phyloP scores from a whole-genome alignment of 164 flowering plant species.

The Nymphaea colorata region DNA sequence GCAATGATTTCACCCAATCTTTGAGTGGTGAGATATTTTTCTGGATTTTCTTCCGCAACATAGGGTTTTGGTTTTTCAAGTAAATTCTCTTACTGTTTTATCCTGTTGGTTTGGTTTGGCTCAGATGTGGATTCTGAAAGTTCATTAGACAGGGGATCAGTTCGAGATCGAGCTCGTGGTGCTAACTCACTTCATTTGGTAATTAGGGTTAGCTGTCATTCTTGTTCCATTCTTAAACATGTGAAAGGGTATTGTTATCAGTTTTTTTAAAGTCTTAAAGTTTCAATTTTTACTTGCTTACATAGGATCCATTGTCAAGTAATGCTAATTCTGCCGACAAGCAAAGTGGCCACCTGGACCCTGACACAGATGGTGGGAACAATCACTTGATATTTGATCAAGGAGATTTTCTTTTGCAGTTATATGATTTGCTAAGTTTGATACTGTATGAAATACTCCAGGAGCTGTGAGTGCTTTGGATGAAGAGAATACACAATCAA shows the following conservation, averaged over 20 bases:
- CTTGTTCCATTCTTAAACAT: too few relatives aligned
- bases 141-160: slow-evolving; percentile 13
- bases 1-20: slow-evolving; percentile 16
- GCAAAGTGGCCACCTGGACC: slow-evolving; percentile 22
- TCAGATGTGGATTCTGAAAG: slow-evolving; percentile 33
- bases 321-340: slow-evolving; percentile 9
- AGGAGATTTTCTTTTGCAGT: background rate
- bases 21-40: slow-evolving; percentile 23
- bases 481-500: slow-evolving; percentile 23
- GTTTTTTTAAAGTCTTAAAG: background rate
- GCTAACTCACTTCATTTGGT: too few relatives aligned
- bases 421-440: background rate
- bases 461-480: slow-evolving; percentile 30
- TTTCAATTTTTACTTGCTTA: background rate
- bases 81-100: background rate
- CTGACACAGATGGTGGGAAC: slow-evolving; percentile 49
- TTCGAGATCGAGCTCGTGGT: too few relatives aligned
- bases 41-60: background rate
- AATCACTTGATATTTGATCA: background rate
- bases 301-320: slow-evolving; percentile 16
- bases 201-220: too few relatives aligned
- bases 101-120: background rate
- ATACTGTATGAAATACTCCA: slow-evolving; percentile 9
- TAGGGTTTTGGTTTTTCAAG: background rate
- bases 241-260: too few relatives aligned